Percentiles rank a stretch among this genome's conserved stretches.
Conservation (phyloP, 1,284 basidiomycete genomes). For the Flammula alnicola region DNA sequence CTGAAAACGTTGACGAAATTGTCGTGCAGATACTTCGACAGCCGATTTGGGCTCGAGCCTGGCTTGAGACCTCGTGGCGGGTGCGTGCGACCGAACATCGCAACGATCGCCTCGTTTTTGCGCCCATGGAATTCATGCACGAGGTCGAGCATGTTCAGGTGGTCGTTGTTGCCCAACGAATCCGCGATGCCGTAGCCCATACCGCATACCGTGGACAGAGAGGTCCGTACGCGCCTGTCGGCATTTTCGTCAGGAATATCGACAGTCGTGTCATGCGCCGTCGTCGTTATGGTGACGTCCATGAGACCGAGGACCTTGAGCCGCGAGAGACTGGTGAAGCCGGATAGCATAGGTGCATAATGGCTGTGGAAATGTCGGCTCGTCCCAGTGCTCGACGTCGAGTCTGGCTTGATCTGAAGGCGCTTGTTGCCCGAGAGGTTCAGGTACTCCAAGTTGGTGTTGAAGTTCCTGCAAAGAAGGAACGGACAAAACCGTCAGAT, state of each 20-base stretch:
- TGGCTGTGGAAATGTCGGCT: slow-evolving; percentile 34
- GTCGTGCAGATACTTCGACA: slow-evolving; percentile 85
- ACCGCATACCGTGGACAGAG: slow-evolving; percentile 86
- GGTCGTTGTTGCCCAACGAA: slow-evolving; percentile 79
- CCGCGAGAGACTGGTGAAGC: slow-evolving; percentile 85
- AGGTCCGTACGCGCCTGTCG: slow-evolving; percentile 91
- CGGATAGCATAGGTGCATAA: slow-evolving; percentile 57
- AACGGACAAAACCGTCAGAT: background rate
- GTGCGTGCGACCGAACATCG: slow-evolving; percentile 88
- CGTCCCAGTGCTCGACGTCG: slow-evolving; percentile 15
- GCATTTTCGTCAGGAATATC: slow-evolving; percentile 90
- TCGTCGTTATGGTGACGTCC: slow-evolving; percentile 89
- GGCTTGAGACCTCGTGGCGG: slow-evolving; percentile 49
- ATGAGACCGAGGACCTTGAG: slow-evolving; percentile 93
- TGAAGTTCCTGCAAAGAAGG: slow-evolving; percentile 84
- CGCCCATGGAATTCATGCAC: slow-evolving; percentile 85
- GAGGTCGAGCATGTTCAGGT: slow-evolving; percentile 90
- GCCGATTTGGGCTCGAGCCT: slow-evolving; percentile 57
- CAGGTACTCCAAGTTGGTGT: slow-evolving; percentile 89
- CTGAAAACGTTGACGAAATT: slow-evolving; percentile 71
- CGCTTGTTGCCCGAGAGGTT: slow-evolving; percentile 57
- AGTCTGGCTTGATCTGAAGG: slow-evolving; percentile 46
- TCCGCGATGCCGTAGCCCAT: slow-evolving; percentile 99
- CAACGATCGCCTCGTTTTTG: slow-evolving; percentile 90
- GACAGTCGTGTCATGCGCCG: slow-evolving; percentile 51